phyloP scores from a whole-genome alignment of 2,329 filamentous ascomycete species.

The Tolypocladium capitatum region DNA sequence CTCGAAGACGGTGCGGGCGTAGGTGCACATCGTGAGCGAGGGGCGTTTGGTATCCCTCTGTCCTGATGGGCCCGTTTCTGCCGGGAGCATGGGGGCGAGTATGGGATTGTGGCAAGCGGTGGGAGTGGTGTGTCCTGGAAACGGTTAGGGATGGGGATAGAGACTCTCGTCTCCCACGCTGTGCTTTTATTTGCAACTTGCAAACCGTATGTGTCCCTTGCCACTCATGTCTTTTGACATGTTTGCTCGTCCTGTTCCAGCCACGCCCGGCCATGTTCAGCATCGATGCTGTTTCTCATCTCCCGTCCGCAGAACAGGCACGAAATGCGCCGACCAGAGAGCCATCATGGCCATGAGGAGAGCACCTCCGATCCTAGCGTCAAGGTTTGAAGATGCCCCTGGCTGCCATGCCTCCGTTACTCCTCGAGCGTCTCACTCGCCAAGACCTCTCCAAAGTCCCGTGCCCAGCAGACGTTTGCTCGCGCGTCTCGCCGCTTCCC shows the following conservation, averaged over 20 bases:
- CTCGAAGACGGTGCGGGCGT: slow-evolving; percentile 11
- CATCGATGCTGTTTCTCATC: not conserved
- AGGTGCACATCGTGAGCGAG: slow-evolving; percentile 13
- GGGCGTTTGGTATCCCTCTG: too few relatives aligned
- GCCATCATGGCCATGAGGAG: too few relatives aligned
- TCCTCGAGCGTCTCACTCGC: slow-evolving; percentile 13
- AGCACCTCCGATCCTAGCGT: not conserved
- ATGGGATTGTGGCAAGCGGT: not conserved
- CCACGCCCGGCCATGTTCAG: not conserved
- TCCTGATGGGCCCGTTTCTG: not conserved
- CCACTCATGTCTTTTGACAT: not conserved
- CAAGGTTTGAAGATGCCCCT: not conserved
- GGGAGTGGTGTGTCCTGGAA: not conserved
- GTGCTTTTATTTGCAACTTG: not conserved
- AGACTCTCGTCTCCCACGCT: not conserved
- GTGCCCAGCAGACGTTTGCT: slow-evolving; percentile 25
- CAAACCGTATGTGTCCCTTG: not conserved
- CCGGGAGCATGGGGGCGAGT: not conserved
- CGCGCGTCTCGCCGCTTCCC: slow-evolving; percentile 4
- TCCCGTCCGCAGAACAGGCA: not conserved
- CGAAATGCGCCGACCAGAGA: too few relatives aligned
- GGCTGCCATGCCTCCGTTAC: not conserved
- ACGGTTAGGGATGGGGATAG: not conserved
- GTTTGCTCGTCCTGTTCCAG: not conserved
- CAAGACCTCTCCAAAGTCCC: slow-evolving; percentile 29